A percentile compares a stretch with the other conserved stretches of the same genome.
Conservation (phyloP, 1,139 yeast genomes). For the Yamadazyma friedrichii region DNA sequence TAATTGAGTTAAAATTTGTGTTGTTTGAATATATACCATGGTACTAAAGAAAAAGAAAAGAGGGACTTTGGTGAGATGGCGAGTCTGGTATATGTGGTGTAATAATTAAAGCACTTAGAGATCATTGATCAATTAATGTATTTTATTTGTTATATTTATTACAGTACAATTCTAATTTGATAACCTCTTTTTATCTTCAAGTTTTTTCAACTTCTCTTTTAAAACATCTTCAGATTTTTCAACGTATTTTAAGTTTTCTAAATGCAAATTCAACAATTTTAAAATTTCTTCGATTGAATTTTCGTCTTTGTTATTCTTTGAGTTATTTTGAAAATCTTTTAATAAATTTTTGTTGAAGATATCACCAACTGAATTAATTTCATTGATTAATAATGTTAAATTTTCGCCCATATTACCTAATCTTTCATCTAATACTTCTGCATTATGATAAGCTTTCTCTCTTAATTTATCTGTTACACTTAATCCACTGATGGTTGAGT, state of each 20-base stretch:
- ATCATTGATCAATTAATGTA: too few relatives aligned
- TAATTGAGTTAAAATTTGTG: too few relatives aligned
- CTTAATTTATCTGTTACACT: slow-evolving; percentile 77
- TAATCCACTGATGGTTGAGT: slow-evolving; percentile 18
- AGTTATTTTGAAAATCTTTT: slow-evolving; percentile 22
- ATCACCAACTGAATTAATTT: slow-evolving; percentile 84
- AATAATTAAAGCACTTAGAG: too few relatives aligned
- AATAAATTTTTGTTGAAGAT: slow-evolving; percentile 63
- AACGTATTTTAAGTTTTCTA: slow-evolving; percentile 86
- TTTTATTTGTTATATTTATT: too few relatives aligned
- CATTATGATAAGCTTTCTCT: slow-evolving; percentile 84
- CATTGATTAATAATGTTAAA: slow-evolving; percentile 72
- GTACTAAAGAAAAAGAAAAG: too few relatives aligned
- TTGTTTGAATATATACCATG: too few relatives aligned
- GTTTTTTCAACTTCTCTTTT: slow-evolving; percentile 59
- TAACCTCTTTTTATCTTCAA: slow-evolving; percentile 11
- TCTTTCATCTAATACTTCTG: slow-evolving; percentile 82
- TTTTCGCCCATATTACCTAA: slow-evolving; percentile 75
- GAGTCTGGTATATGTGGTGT: too few relatives aligned
- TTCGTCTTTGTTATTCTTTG: slow-evolving; percentile 20
- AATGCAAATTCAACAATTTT: slow-evolving; percentile 79
- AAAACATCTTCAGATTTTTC: slow-evolving; percentile 70
- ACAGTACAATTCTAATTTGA: too few relatives aligned
- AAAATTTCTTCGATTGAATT: slow-evolving; percentile 69
- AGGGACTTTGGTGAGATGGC: too few relatives aligned